phyloP scores from a whole-genome alignment of 139 green algal genomes.

The Tetradesmus lagerheimii region DNA sequence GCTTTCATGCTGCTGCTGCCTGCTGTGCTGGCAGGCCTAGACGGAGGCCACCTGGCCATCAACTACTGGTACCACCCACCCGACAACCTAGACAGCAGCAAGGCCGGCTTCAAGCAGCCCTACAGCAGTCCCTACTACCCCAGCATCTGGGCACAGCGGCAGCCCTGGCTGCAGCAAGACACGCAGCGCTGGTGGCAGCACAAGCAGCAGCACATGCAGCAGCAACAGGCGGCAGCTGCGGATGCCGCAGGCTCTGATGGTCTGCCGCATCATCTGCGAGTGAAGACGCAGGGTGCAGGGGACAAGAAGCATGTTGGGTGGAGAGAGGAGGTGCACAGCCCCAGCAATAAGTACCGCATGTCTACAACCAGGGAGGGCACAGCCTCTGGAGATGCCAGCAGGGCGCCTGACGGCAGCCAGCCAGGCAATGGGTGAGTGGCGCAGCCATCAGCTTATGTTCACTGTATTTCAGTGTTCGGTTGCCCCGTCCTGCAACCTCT shows the following conservation, averaged over 20 bases:
- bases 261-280: background rate
- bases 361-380: constrained; percentile 21
- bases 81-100: constrained; percentile 72
- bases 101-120: constrained; percentile 44
- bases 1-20: background rate
- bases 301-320: constrained; percentile 4
- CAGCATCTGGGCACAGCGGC: constrained; percentile 46
- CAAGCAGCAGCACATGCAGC: constrained; percentile 34
- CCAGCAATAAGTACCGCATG: constrained; percentile 33
- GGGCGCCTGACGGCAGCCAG: background rate
- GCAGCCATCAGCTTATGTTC: background rate
- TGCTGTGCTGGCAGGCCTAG: background rate
- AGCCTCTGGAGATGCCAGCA: constrained; percentile 4
- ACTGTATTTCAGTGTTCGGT: too few relatives aligned
- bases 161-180: constrained; percentile 38
- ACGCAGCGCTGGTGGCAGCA: constrained; percentile 18
- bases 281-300: background rate
- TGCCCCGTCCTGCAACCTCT: too few relatives aligned
- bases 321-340: background rate
- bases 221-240: constrained; percentile 17
- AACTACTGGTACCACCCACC: constrained; percentile 94
- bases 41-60: constrained; percentile 78
- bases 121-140: constrained; percentile 72
- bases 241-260: background rate
- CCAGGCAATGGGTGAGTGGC: background rate